Evolutionary conservation across 352 stramenopile genomes (phyloP), one percentile per base, ranked within the genome.

Genomic region (Globisporangium spinosum): DNA sequence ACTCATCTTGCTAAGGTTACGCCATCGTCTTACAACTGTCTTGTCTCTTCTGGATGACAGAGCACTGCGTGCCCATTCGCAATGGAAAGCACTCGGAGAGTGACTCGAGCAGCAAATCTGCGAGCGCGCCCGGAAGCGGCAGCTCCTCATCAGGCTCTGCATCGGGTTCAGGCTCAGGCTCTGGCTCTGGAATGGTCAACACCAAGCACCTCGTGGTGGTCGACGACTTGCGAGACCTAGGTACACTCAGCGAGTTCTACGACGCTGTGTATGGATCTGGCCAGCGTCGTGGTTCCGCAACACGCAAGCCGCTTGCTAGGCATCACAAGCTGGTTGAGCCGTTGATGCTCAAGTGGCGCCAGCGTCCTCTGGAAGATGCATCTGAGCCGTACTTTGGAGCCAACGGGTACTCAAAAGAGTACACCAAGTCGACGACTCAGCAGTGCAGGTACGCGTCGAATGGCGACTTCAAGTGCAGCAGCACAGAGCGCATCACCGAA

Each of bases 61-160:
- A 69, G 40, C 64, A 69, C 10, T 69, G 64, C 40, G 54, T 69
- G 3, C 55, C 38, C n/a, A 69, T 69, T 40, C 55, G 57, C 17
- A 51, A 58, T 20, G 55, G n/a, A 4, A 12, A 15, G 7, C 15
- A 60, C 9, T 20, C n/a, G 10, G 45, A 22, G 15, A 62, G 25
- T 15, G n/a, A 32, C 9, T 17, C 40, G 1, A 58, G 57, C 34
- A 27, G 62, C 17, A 34, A 55, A 34, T 56, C 12, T 9, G 2
- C 27, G 8, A 65, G 17, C 22, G 27, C 20, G 17, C 13, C 13
- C 17, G 54, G 2, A 53, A 47, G 27, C 38, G 27, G 27, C 55
- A 47, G 25, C 25, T 45, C 56, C 2, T 62, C 56, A 8, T 20
- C 13, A 45, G 38, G 13, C 12, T 62, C 57, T 27, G 25, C 57